Evolutionary conservation across 768 basidiomycete genomes (phyloP), one percentile per base, ranked within the genome.

Genomic region (Hemileccinum impolitum): DNA sequence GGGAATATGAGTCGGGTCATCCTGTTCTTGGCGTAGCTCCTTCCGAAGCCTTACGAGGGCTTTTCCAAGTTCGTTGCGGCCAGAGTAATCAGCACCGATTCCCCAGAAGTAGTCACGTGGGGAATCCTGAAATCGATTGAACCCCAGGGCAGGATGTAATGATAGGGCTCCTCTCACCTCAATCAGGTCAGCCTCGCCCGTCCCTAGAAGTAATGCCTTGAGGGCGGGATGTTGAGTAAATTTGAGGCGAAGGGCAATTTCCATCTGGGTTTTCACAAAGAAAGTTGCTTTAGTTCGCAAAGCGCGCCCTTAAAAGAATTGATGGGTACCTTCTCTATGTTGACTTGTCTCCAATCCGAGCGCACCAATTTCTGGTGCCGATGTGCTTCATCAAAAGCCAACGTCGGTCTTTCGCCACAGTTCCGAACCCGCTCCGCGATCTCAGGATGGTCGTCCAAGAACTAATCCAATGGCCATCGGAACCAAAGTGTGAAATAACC

Each of bases 41-140:
- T 70, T 66, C 52, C 87, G 73, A 55, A 89, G 68, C 54, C 83
- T 77, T 55, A 80, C 77, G 11, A 88, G 74, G 11, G 82, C 80
- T 61, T 82, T 85, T 36, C 87, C 87, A 28, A 89, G 77, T 63
- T 89, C 84, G 54, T 89, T 89, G 35, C 80, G 78, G 18, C 87
- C 87, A 57, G 73, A 69, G 23, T 75, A 70, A 62, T 89, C 82
- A 34, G 76, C 71, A 6, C 87, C 87, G 52, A 81, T 66, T n/a
- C 87, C 87, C 85, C 87, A 89, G 66, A 87, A 87, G 35, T 84
- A 73, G 63, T 89, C 87, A 54, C 80, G 83, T 50, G 82, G 81
- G n/a, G 84, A 87, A 59, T 85, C 78, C 84, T 86, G 53, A 26
- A 10, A 19, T 40, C 26, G 6, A 45, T 17, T 44, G 26, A 48